These are phyloP conservation scores for Botryococcus braunii DNA, from an alignment of 163 green algal species.

Conservation along the genomic window DNA sequence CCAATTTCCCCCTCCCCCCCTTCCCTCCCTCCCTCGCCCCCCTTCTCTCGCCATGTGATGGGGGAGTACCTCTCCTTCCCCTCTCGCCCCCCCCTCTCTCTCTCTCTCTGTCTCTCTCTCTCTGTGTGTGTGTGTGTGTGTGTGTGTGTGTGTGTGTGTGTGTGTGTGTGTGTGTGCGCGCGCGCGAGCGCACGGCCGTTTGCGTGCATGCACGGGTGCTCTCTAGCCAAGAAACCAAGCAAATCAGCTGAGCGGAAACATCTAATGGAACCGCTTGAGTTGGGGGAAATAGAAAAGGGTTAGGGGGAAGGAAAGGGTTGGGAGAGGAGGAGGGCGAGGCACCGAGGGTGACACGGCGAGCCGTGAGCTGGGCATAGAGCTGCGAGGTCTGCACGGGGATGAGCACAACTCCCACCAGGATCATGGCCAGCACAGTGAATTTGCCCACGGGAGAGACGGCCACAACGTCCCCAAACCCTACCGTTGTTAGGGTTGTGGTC, in stretches of 20 bases:
- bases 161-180: too few species aligned
- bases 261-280: too few species aligned
- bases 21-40: too few species aligned
- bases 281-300: too few species aligned
- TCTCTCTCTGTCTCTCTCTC: too few species aligned
- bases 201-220: background rate
- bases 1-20: too few species aligned
- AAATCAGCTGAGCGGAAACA: background rate
- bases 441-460: constrained; percentile 26
- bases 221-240: background rate
- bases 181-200: too few species aligned
- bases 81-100: too few species aligned
- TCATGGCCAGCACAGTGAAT: constrained; percentile 61
- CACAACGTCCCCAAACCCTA: constrained; percentile 50
- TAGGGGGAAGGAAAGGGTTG: background rate
- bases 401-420: constrained; percentile 64
- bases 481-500: constrained; percentile 67
- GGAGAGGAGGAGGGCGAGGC: background rate
- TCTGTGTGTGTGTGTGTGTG: too few species aligned
- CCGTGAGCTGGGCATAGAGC: constrained; percentile 56
- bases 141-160: too few species aligned
- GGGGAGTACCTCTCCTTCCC: too few species aligned
- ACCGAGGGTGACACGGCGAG: constrained; percentile 37
- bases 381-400: constrained; percentile 64
- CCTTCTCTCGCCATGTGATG: too few species aligned